Evolutionary conservation across 2,329 filamentous ascomycete species (phyloP).

Genomic region (Pyricularia grisea): DNA sequence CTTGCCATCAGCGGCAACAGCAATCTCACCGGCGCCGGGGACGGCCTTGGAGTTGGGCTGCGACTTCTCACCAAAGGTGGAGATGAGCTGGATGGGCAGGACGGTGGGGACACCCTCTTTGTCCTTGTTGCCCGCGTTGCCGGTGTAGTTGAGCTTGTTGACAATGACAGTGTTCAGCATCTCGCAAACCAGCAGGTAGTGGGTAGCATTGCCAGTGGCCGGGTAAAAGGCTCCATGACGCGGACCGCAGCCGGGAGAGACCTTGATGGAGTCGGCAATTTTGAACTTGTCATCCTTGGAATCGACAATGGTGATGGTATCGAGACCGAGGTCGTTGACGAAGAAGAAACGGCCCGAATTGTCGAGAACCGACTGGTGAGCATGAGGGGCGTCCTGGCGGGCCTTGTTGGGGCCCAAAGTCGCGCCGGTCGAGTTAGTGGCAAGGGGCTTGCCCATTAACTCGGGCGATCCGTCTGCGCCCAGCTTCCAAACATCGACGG

Average conservation of each 20-base stretch:
- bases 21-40: slow-evolving; percentile 32
- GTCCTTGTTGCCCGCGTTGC: slow-evolving; percentile 9
- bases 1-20: slow-evolving; percentile 28
- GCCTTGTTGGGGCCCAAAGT: slow-evolving; percentile 21
- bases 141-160: slow-evolving; percentile 29
- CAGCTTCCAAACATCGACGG: slow-evolving; percentile 36
- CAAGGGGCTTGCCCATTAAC: slow-evolving; percentile 27
- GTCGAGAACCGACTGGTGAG: slow-evolving; percentile 39
- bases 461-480: slow-evolving; percentile 21
- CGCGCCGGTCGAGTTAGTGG: slow-evolving; percentile 15
- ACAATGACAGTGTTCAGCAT: slow-evolving; percentile 32
- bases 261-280: slow-evolving; percentile 22
- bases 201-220: slow-evolving; percentile 22
- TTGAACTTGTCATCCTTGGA: slow-evolving; percentile 27
- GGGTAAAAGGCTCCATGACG: slow-evolving; percentile 41
- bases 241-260: slow-evolving; percentile 32
- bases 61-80: slow-evolving; percentile 27
- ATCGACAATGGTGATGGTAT: slow-evolving; percentile 35
- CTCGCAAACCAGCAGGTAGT: slow-evolving; percentile 39
- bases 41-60: slow-evolving; percentile 26
- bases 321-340: slow-evolving; percentile 38
- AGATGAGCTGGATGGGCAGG: slow-evolving; percentile 24
- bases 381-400: slow-evolving; percentile 25
- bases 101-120: slow-evolving; percentile 22
- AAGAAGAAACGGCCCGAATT: slow-evolving; percentile 39